A percentile compares a stretch with the other conserved stretches of the same genome.
These are phyloP conservation scores for Rhizopus sp. DNA, from an alignment of 371 early-diverging fungal species.

Conservation along the genomic window DNA sequence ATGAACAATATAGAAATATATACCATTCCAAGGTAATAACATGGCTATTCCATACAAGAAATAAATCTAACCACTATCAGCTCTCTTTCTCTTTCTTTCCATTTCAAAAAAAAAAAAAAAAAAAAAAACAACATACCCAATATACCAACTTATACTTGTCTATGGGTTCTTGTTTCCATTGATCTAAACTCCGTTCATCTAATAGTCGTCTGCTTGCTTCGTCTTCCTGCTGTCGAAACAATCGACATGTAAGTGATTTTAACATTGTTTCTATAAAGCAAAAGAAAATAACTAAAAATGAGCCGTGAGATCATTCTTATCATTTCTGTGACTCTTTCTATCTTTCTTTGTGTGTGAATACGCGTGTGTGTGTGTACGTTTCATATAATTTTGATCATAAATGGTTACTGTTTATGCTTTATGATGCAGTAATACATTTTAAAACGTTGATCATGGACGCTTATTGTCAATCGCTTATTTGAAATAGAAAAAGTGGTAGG, in stretches of 20 bases:
- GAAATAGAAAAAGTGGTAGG: no score
- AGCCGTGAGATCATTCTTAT: no score
- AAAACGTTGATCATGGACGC: no score
- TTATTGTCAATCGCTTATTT: no score
- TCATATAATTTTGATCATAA: no score
- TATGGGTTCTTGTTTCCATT: slow-evolving; percentile 10
- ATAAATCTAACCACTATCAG: slow-evolving; percentile 44
- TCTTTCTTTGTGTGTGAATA: no score
- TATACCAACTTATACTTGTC: slow-evolving; percentile 28
- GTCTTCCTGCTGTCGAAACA: neutral
- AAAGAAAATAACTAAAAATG: neutral
- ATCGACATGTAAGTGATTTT: neutral
- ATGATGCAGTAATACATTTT: no score
- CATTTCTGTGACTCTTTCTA: no score
- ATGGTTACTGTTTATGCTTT: no score
- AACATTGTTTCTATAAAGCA: slow-evolving; percentile 1
- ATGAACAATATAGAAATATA: no score
- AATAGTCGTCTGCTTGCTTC: slow-evolving; percentile 9
- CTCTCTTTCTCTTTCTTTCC: neutral
- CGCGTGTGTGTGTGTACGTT: no score
- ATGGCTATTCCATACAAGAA: slow-evolving; percentile 74
- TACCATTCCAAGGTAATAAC: slow-evolving; percentile 84
- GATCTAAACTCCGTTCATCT: slow-evolving; percentile 1
- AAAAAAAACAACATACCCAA: slow-evolving; percentile 16
- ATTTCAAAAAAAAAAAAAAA: neutral